phyloP scores from a whole-genome alignment of 2,329 filamentous ascomycete species.

The Aulographum hederae region DNA sequence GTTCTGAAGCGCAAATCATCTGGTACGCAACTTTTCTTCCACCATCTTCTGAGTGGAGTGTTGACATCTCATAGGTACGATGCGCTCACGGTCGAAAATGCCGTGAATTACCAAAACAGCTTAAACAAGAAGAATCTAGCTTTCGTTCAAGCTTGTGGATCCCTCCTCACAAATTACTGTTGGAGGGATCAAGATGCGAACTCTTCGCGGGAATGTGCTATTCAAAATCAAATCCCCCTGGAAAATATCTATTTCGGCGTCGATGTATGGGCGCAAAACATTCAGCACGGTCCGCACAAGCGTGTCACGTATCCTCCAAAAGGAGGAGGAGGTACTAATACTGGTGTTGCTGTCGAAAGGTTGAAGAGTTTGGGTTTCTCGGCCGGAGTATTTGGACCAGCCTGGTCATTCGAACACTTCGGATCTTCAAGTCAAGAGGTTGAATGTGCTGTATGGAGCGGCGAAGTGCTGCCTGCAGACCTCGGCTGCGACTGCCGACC shows the following conservation, averaged over 20 bases:
- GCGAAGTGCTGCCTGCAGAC: constrained; percentile 9
- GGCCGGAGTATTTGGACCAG: constrained; percentile 26
- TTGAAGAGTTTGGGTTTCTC: constrained; percentile 17
- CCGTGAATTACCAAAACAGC: constrained; percentile 25
- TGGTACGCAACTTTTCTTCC: constrained; percentile 23
- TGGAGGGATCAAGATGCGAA: constrained; percentile 15
- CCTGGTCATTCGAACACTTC: constrained; percentile 29
- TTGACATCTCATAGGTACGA: constrained; percentile 20
- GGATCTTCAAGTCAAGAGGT: constrained; percentile 9
- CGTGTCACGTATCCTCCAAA: constrained; percentile 19
- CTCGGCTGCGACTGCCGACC: constrained; percentile 16
- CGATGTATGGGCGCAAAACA: constrained; percentile 28
- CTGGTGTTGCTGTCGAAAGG: constrained; percentile 19
- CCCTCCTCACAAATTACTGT: constrained; percentile 26
- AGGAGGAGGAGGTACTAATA: constrained; percentile 23
- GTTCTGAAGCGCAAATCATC: constrained; percentile 12
- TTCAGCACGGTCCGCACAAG: constrained; percentile 8
- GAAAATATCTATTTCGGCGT: constrained; percentile 22
- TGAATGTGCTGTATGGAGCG: constrained; percentile 19
- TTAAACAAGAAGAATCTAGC: constrained; percentile 19
- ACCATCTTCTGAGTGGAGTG: constrained; percentile 1
- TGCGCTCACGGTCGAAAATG: constrained; percentile 23
- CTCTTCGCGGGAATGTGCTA: constrained; percentile 10
- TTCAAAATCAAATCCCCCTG: constrained; percentile 9
- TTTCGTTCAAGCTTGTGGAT: constrained; percentile 19